Percentiles rank a stretch among this genome's conserved stretches.
Conservation (phyloP, 331 rosid species). For the Telfairia occidentalis region DNA sequence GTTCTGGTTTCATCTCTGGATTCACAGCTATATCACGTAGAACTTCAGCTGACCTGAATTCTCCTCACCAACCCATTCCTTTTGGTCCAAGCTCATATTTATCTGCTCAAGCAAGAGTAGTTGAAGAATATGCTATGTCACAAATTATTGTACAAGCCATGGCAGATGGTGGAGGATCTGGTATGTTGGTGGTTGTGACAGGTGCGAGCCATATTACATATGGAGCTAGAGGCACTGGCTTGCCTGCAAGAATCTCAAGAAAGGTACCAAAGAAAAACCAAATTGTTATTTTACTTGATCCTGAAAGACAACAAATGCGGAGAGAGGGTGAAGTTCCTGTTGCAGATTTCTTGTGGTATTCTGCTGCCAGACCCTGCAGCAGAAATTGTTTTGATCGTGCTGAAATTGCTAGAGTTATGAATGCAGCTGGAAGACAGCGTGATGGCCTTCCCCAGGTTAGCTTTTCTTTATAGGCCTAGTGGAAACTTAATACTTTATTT, state of each 20-base stretch:
- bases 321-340: slow-evolving; percentile 89
- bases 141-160: slow-evolving; percentile 52
- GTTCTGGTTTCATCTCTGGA: slow-evolving; percentile 90
- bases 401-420: slow-evolving; percentile 96
- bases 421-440: slow-evolving; percentile 87
- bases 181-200: slow-evolving; percentile 74
- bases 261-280: slow-evolving; percentile 84
- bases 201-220: slow-evolving; percentile 83
- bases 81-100: slow-evolving; percentile 89
- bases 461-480: neutral
- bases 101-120: slow-evolving; percentile 92
- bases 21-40: slow-evolving; percentile 55
- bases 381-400: slow-evolving; percentile 97
- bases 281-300: slow-evolving; percentile 76
- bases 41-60: slow-evolving; percentile 36
- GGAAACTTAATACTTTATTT: slow-evolving; percentile 5
- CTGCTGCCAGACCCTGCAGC: slow-evolving; percentile 84
- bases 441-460: slow-evolving; percentile 96
- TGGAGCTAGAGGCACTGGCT: slow-evolving; percentile 85
- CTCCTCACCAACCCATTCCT: slow-evolving; percentile 41
- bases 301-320: slow-evolving; percentile 84
- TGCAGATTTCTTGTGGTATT: slow-evolving; percentile 97
- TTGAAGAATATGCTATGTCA: slow-evolving; percentile 81
- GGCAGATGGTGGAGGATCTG: slow-evolving; percentile 50
- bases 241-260: slow-evolving; percentile 84